phyloP scores from a whole-genome alignment of 1,284 basidiomycete species.

The Austroboletus rostrupii region DNA sequence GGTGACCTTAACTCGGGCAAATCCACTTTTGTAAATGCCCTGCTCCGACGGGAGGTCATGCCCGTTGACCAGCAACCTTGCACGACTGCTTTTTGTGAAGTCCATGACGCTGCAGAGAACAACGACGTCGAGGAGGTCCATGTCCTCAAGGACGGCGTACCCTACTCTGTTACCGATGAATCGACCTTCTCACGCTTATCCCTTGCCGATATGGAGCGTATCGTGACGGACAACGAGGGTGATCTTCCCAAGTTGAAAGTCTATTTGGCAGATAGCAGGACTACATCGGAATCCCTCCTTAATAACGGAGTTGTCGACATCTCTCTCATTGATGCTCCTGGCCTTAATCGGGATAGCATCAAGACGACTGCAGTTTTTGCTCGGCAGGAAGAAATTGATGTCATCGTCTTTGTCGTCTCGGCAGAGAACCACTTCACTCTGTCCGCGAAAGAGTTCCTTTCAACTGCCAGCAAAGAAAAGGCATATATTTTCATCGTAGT shows the following conservation, averaged over 20 bases:
- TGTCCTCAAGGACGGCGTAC: constrained; percentile 61
- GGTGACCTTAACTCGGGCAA: constrained; percentile 99
- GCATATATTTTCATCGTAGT: constrained; percentile 98
- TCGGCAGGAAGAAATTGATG: constrained; percentile 97
- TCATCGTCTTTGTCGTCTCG: constrained; percentile 96
- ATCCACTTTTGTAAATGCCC: constrained; percentile 95
- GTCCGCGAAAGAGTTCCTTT: constrained; percentile 92
- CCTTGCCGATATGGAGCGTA: constrained; percentile 73
- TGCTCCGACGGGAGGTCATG: constrained; percentile 88
- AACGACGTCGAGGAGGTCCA: constrained; percentile 81
- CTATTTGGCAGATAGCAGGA: constrained; percentile 75
- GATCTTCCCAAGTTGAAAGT: constrained; percentile 76
- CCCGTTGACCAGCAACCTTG: constrained; percentile 98
- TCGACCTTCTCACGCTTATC: constrained; percentile 72
- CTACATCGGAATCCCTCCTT: constrained; percentile 77
- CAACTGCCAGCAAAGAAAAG: constrained; percentile 94
- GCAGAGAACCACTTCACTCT: constrained; percentile 99
- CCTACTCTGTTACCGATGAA: constrained; percentile 73
- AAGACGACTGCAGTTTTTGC: constrained; percentile 97
- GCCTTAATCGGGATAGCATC: constrained; percentile 92
- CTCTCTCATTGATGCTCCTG: constrained; percentile 97
- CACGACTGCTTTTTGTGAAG: constrained; percentile 96
- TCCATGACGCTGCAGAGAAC: constrained; percentile 89
- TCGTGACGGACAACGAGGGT: constrained; percentile 78
- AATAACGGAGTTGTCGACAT: constrained; percentile 98